Conservation (phyloP, 331 rosid genomes). For the Quercus tomentella region DNA sequence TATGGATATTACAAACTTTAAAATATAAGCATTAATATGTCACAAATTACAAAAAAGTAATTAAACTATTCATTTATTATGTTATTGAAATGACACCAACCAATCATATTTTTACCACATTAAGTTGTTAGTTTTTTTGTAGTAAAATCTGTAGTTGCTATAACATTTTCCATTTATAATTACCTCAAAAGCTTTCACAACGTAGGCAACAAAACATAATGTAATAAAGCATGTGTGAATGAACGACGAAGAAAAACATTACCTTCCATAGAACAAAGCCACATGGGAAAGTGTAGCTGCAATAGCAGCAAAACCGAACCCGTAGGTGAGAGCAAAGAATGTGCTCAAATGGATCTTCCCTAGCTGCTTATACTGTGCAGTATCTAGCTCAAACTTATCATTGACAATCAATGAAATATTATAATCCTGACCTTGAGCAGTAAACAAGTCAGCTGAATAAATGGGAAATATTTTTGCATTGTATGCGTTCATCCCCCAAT, state of each 20-base stretch:
- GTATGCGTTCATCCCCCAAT: conserved; percentile 19
- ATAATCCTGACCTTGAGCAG: conserved; percentile 29
- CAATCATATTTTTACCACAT: too few species aligned
- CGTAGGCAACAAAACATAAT: background rate
- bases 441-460: conserved; percentile 68
- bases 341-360: conserved; percentile 66
- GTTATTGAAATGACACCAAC: too few species aligned
- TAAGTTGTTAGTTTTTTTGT: too few species aligned
- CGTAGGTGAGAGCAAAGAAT: conserved; percentile 73
- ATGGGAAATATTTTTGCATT: conserved; percentile 62
- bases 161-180: too few species aligned
- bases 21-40: too few species aligned
- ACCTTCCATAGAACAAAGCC: conserved; percentile 84
- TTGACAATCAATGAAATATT: conserved; percentile 61
- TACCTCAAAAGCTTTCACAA: background rate
- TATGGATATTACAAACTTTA: too few species aligned
- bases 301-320: conserved; percentile 77
- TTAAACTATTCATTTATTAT: too few species aligned
- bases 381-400: conserved; percentile 57
- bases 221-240: background rate
- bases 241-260: background rate
- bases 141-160: too few species aligned
- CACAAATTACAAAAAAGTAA: too few species aligned
- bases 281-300: conserved; percentile 82
- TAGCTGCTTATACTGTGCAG: conserved; percentile 40